phyloP scores from a whole-genome alignment of 768 basidiomycete species.

The Hypholoma sublateritium region DNA sequence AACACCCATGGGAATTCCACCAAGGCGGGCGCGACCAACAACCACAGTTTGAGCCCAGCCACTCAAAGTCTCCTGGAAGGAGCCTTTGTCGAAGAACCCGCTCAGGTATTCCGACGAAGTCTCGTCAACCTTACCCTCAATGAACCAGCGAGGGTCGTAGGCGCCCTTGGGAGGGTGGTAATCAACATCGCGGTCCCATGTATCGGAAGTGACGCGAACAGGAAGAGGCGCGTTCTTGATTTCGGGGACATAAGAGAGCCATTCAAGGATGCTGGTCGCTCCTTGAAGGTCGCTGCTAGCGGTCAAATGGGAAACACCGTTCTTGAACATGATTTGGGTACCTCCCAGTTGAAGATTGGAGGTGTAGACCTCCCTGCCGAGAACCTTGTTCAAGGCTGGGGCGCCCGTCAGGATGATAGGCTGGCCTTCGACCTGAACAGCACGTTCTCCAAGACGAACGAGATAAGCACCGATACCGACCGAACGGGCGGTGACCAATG shows the following conservation, averaged over 20 bases:
- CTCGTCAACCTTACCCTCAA: constrained; percentile 92
- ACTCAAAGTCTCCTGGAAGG: constrained; percentile 97
- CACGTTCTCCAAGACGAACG: constrained; percentile 94
- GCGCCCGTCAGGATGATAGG: constrained; percentile 99
- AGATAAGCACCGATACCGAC: constrained; percentile 99
- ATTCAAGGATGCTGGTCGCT: constrained; percentile 89
- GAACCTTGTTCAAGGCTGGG: constrained; percentile 95
- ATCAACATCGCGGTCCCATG: constrained; percentile 91
- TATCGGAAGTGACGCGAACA: constrained; percentile 66
- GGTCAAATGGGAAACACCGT: constrained; percentile 96
- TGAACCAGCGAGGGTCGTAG: constrained; percentile 98
- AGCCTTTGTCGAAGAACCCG: constrained; percentile 96
- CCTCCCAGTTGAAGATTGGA: constrained; percentile 98
- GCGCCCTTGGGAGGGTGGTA: constrained; percentile 91
- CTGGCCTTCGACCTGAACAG: constrained; percentile 98
- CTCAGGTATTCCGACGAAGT: constrained; percentile 69
- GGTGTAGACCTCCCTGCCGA: constrained; percentile 98
- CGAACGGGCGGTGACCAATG: constrained; percentile 96
- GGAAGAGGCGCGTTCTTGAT: constrained; percentile 79
- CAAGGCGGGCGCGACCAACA: constrained; percentile 92
- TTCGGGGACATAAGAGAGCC: constrained; percentile 93
- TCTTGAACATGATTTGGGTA: constrained; percentile 99
- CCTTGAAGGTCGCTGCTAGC: constrained; percentile 96
- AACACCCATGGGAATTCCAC: constrained; percentile 96
- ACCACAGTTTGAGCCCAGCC: constrained; percentile 99